Evolutionary conservation across 2,329 filamentous ascomycete genomes (phyloP), one percentile per base, ranked within the genome.

Genomic region (Cladosporium sp.): DNA sequence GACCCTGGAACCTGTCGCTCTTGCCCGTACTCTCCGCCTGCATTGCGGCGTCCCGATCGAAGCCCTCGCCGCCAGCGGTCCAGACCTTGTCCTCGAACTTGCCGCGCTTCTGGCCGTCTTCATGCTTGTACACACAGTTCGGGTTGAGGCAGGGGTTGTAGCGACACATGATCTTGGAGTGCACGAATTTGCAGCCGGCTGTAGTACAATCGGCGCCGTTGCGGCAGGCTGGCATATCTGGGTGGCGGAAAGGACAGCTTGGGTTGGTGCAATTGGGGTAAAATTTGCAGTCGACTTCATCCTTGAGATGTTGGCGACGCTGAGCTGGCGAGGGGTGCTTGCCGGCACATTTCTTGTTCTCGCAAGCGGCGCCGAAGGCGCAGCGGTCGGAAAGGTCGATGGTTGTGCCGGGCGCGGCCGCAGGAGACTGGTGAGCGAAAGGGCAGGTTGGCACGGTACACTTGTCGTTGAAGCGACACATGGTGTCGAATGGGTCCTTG

Each of bases 351-450:
- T 97, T 97, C 62, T 82, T 79, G 76, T 97, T 98, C 72, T 93
- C 95, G 81, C 93, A 98, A 7, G 90, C 90, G 2, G 83, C 89
- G 16, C 90, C 92, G 61, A 87, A 97, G 15, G 79, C 79, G 73
- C 93, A 98, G 15, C 79, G 76, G 62, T 95, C 89, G 52, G 77
- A 80, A 58, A 91, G 78, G 67, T 97, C 93, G 51, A 97, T 77
- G 0, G 83, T 78, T 2, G 79, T 80, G 22, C 86, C 87, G 2
- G 85, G 84, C 3, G 88, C 86, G 27, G 92, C 91, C 2, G 87
- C 90, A 2, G 93, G 90, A 13, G 91, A 95, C 71, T 96, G 92
- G 64, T 98, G 93, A 15, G 89, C 93, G 67, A 89, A 98, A 57
- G 85, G 86, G 72, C 93, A 98, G 54, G 94, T 88, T 59, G 82